Percentiles rank a stretch among this genome's conserved stretches.
Evolutionary conservation across 768 basidiomycete species (phyloP).

Genomic region (Suillus plorans): DNA sequence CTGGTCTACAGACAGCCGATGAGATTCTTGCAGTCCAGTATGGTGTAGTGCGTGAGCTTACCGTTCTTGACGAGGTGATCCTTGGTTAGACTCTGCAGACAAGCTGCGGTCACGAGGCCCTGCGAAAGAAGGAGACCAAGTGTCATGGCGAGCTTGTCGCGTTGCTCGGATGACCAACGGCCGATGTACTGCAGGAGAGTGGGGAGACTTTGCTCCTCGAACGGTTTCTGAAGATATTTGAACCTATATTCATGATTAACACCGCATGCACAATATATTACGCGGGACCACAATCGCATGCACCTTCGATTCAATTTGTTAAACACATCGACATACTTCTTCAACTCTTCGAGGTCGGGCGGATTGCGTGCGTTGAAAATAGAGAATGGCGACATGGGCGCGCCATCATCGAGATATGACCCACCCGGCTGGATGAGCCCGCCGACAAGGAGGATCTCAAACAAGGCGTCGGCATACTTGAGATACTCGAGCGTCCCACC

Average conservation of each 20-base stretch:
- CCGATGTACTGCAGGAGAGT: slow-evolving; percentile 85
- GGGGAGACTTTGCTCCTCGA: slow-evolving; percentile 84
- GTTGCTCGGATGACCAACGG: slow-evolving; percentile 75
- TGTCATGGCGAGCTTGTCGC: slow-evolving; percentile 81
- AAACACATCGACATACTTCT: slow-evolving; percentile 90
- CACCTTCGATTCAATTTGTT: slow-evolving; percentile 96
- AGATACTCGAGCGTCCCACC: slow-evolving; percentile 92
- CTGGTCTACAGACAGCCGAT: slow-evolving; percentile 50
- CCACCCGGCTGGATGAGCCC: slow-evolving; percentile 97
- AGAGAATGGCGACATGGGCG: slow-evolving; percentile 85
- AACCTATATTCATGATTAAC: slow-evolving; percentile 54
- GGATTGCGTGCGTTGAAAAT: slow-evolving; percentile 81
- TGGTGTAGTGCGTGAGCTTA: slow-evolving; percentile 28
- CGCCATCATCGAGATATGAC: slow-evolving; percentile 83
- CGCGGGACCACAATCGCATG: slow-evolving; percentile 14
- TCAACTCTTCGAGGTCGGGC: slow-evolving; percentile 80
- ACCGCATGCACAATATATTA: neutral
- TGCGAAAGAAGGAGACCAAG: slow-evolving; percentile 83
- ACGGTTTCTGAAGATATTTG: slow-evolving; percentile 98
- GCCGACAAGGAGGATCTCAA: slow-evolving; percentile 94
- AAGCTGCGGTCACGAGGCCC: slow-evolving; percentile 75
- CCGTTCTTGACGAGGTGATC: slow-evolving; percentile 97
- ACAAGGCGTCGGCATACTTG: slow-evolving; percentile 96
- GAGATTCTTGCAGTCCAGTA: neutral
- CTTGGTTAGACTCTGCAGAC: slow-evolving; percentile 81